Percentiles rank a stretch among this genome's conserved stretches.
These are phyloP conservation scores for Rhodotorula sphaerocarpa DNA, from an alignment of 768 basidiomycete species.

Conservation along the genomic window DNA sequence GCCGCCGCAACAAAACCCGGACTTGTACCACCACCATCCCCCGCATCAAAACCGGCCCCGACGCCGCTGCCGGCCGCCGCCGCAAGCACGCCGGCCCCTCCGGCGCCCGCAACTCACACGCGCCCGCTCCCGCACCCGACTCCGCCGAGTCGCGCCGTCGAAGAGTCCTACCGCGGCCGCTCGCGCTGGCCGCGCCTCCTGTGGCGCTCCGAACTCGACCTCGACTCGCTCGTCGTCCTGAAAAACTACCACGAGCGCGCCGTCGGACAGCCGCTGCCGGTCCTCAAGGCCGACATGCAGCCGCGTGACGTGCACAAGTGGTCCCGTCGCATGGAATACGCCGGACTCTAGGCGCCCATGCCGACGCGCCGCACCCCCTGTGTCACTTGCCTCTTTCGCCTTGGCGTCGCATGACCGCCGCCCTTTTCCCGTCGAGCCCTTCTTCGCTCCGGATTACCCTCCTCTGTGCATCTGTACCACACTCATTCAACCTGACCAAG, in stretches of 20 bases:
- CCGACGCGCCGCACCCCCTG: background rate
- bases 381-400: background rate
- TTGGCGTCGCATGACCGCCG: too few species aligned
- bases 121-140: background rate
- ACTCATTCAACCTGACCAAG: too few species aligned
- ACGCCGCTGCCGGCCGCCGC: too few species aligned
- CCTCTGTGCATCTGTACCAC: too few species aligned
- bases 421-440: too few species aligned
- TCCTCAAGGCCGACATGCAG: constrained; percentile 14
- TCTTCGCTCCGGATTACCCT: too few species aligned
- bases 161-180: constrained; percentile 14
- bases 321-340: constrained; percentile 19
- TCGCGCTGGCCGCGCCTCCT: constrained; percentile 33
- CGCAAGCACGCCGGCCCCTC: background rate
- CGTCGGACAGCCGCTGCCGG: constrained; percentile 25
- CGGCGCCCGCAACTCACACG: background rate
- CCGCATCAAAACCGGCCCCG: background rate
- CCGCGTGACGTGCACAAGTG: constrained; percentile 7
- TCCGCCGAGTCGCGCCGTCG: background rate
- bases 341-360: constrained; percentile 5
- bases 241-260: constrained; percentile 28
- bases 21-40: background rate
- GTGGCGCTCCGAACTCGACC: constrained; percentile 28
- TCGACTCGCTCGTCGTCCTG: constrained; percentile 19
- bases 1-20: background rate